Base-by-base conservation (phyloP, 306 rosid species). In the Quercus mongolica region DNA sequence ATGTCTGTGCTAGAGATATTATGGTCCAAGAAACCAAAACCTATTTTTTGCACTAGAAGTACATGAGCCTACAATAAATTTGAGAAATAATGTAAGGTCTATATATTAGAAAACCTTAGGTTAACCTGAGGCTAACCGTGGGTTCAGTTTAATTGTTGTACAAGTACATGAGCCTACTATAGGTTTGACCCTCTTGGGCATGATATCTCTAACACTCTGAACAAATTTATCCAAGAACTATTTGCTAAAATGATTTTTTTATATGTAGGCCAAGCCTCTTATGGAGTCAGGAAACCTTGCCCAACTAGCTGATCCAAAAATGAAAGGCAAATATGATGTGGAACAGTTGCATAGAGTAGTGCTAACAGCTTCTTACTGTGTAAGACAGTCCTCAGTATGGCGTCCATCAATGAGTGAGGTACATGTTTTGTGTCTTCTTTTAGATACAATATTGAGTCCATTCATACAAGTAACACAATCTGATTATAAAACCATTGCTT, bases 351-450 rank as follows among this genome's bases (percentile, higher is more conserved):
- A 89, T 4, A 85, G 91, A 74, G 19, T 92, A 30, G 85, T 90
- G 51, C 83, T 91, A 35, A 83, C 99, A 0, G 98, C 98, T 82
- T 95, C 98, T 69, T 89, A 83, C 81, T 95, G 99, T 81, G 87
- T 92, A 13, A 90, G 92, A 76, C 97, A 95, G 81, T 83, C 96
- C 49, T 86, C 97, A 2, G 70, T 68, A 46, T 85, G 90, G 90
- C 97, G 99, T 25, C 98, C 99, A 0, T 78, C 91, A 5, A 91
- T 91, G 94, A 89, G 86, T 31, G 97, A 95, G 97, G 99, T 94
- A 74, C 65, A 73, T 19, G 5, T 25, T 49, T 35, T 57, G 13
- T 55, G 5, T 51, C 23, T 17, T 26, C 0, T 5, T 2, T n/a
- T 52, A 9, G 1, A 2, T 67, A 38, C 44, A 5, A 72, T 71